Conservation (phyloP, 148 eudicot genomes). For the Hydrangea macrophylla region DNA sequence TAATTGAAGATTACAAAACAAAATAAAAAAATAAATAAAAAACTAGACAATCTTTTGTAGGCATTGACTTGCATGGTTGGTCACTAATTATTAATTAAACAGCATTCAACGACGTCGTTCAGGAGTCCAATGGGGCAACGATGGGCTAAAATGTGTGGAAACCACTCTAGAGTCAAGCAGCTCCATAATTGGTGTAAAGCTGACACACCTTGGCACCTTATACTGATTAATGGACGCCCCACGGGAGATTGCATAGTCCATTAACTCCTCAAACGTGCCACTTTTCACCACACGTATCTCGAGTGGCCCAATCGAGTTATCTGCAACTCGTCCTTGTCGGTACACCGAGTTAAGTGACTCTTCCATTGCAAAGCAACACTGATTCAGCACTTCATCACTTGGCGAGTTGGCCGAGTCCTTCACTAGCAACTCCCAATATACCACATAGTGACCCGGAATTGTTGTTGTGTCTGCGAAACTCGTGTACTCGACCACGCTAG, state of each 20-base stretch:
- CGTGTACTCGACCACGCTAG: conserved; percentile 79
- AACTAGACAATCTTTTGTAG: neutral
- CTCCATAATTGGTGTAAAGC: conserved; percentile 80
- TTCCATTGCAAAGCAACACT: conserved; percentile 74
- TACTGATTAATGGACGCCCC: conserved; percentile 90
- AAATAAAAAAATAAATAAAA: neutral
- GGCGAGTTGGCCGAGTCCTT: conserved; percentile 44
- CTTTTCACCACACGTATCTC: conserved; percentile 73
- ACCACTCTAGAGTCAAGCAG: conserved; percentile 70
- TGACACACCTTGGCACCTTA: conserved; percentile 83
- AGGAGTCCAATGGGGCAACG: conserved; percentile 65
- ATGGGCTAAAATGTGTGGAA: conserved; percentile 66
- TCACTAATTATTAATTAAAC: neutral
- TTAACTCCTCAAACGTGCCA: conserved; percentile 78
- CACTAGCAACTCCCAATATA: conserved; percentile 62
- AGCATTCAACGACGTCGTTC: conserved; percentile 51
- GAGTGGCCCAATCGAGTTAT: conserved; percentile 71
- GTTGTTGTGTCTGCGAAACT: conserved; percentile 68
- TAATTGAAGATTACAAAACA: no score
- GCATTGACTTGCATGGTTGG: neutral
- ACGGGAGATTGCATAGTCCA: conserved; percentile 87
- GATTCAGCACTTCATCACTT: conserved; percentile 34
- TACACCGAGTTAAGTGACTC: conserved; percentile 78
- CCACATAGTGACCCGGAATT: conserved; percentile 80
- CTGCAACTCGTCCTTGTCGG: conserved; percentile 73